These are phyloP conservation scores for Trichophyton verrucosum DNA, from an alignment of 2,329 filamentous ascomycete genomes.

Conservation along the genomic window DNA sequence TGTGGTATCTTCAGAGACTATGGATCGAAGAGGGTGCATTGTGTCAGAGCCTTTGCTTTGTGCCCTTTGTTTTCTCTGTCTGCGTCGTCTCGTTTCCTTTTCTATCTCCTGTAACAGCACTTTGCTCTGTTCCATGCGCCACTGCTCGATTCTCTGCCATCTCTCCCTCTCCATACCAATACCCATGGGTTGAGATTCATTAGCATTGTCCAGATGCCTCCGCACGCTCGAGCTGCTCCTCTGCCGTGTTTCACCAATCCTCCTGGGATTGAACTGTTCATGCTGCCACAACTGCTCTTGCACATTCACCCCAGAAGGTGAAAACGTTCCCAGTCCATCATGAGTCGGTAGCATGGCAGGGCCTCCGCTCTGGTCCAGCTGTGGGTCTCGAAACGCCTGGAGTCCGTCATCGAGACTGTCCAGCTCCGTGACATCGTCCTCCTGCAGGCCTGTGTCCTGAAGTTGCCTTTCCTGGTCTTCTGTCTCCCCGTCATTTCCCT, in stretches of 20 bases:
- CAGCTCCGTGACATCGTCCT: slow-evolving; percentile 61
- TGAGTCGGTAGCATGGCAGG: slow-evolving; percentile 73
- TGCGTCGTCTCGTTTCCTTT: slow-evolving; percentile 60
- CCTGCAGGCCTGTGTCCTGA: slow-evolving; percentile 34
- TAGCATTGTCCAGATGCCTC: slow-evolving; percentile 43
- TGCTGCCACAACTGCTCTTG: slow-evolving; percentile 85
- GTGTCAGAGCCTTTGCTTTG: background rate
- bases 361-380: slow-evolving; percentile 37
- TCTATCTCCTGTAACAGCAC: slow-evolving; percentile 80
- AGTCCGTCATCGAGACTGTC: slow-evolving; percentile 90
- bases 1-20: background rate
- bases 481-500: slow-evolving; percentile 26
- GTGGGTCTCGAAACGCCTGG: slow-evolving; percentile 66
- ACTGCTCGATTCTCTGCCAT: slow-evolving; percentile 74
- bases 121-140: slow-evolving; percentile 82
- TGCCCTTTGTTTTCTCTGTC: slow-evolving; percentile 29
- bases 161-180: slow-evolving; percentile 55
- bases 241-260: slow-evolving; percentile 38
- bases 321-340: slow-evolving; percentile 82
- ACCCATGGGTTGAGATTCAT: slow-evolving; percentile 42
- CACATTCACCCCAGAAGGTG: slow-evolving; percentile 47
- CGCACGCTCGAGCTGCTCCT: slow-evolving; percentile 47
- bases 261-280: slow-evolving; percentile 67
- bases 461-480: slow-evolving; percentile 42
- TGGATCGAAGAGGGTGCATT: background rate